These are phyloP conservation scores for Naganishia sp. DNA, from an alignment of 1,284 basidiomycete genomes.

Conservation along the genomic window DNA sequence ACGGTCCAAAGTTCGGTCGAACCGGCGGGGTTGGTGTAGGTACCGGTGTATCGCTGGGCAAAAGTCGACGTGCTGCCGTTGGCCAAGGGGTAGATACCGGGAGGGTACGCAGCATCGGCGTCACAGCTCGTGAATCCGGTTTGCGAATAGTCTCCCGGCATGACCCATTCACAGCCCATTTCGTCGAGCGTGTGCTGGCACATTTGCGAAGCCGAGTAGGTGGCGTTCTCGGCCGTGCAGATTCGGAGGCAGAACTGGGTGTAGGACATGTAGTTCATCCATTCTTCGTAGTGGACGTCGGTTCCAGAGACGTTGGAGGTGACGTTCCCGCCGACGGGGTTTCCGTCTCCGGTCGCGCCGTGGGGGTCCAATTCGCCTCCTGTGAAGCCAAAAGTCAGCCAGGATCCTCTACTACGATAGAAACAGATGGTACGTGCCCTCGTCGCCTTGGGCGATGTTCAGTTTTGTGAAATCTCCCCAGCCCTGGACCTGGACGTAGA, in stretches of 20 bases:
- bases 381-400: slow-evolving; percentile 3
- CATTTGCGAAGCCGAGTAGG: slow-evolving; percentile 33
- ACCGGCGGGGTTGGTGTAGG: slow-evolving; percentile 42
- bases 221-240: slow-evolving; percentile 51
- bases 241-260: slow-evolving; percentile 54
- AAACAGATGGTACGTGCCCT: slow-evolving; percentile 32
- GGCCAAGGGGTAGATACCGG: slow-evolving; percentile 45
- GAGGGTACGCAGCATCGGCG: slow-evolving; percentile 53
- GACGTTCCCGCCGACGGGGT: slow-evolving; percentile 60
- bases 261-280: slow-evolving; percentile 57
- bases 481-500: slow-evolving; percentile 58
- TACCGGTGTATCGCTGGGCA: slow-evolving; percentile 54
- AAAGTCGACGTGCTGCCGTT: slow-evolving; percentile 53
- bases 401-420: neutral
- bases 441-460: slow-evolving; percentile 54
- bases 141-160: slow-evolving; percentile 54
- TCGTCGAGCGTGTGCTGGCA: slow-evolving; percentile 54
- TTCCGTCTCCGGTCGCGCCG: slow-evolving; percentile 56
- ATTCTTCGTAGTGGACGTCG: slow-evolving; percentile 59
- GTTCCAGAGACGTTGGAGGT: slow-evolving; percentile 57
- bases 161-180: slow-evolving; percentile 56
- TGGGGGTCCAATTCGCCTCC: slow-evolving; percentile 59
- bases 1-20: slow-evolving; percentile 44
- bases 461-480: slow-evolving; percentile 56
- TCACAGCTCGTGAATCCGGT: slow-evolving; percentile 55